phyloP scores from a whole-genome alignment of 2,329 filamentous ascomycete genomes.

The Colletotrichum destructivum region DNA sequence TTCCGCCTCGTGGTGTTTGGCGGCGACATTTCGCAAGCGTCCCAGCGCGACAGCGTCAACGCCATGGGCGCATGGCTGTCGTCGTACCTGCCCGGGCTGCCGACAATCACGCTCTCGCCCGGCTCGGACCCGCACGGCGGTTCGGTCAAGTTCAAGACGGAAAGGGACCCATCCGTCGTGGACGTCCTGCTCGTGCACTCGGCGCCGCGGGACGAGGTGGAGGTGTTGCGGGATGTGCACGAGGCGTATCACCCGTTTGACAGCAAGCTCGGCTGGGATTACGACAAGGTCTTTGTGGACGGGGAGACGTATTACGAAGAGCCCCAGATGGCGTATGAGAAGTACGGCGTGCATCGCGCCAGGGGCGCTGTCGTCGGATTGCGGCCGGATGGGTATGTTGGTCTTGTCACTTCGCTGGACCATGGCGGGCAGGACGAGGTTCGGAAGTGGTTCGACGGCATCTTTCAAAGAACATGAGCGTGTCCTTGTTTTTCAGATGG shows the following conservation, averaged over 20 bases:
- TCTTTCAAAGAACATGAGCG: not conserved
- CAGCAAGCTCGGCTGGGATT: constrained; percentile 64
- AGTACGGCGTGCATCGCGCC: constrained; percentile 68
- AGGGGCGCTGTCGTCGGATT: constrained; percentile 33
- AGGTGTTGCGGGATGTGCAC: constrained; percentile 63
- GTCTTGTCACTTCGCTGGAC: constrained; percentile 25
- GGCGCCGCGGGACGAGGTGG: constrained; percentile 66
- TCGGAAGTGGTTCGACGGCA: constrained; percentile 32
- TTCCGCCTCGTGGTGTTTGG: constrained; percentile 75
- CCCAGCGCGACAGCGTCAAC: constrained; percentile 61
- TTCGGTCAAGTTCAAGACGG: constrained; percentile 38
- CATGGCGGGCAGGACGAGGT: constrained; percentile 16
- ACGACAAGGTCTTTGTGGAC: constrained; percentile 71
- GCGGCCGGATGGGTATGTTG: constrained; percentile 37
- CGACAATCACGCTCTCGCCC: constrained; percentile 33
- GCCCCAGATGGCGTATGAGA: constrained; percentile 65
- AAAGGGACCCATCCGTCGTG: constrained; percentile 51
- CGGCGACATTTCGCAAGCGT: constrained; percentile 65
- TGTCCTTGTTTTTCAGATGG: not conserved
- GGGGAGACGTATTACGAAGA: constrained; percentile 68
- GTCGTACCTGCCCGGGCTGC: constrained; percentile 28
- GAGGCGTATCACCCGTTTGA: constrained; percentile 46
- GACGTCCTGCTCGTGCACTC: constrained; percentile 75
- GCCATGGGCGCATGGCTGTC: constrained; percentile 62
- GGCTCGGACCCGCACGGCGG: constrained; percentile 36